Evolutionary conservation across 345 rosid genomes (phyloP), one percentile per base, ranked within the genome.

Genomic region (Populus simonii): DNA sequence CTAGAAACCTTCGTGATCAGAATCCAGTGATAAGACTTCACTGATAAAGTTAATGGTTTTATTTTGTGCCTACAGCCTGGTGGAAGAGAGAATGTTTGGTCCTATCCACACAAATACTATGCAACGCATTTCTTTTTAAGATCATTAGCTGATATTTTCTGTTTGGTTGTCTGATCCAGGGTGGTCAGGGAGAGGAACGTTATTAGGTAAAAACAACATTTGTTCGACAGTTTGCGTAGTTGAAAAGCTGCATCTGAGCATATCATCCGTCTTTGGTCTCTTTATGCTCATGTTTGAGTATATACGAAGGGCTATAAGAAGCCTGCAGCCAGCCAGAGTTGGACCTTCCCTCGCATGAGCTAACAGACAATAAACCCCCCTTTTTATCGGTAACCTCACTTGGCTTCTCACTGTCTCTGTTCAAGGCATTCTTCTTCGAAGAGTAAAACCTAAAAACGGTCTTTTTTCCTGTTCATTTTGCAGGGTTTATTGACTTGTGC

Each of bases 241-340:
- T 20, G 91, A 80, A 61, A 91, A 86, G 83, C 80, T 92, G 71
- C 82, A 84, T 57, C 15, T 86, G 16, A 83, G 61, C 83, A 79
- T 96, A 68, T 47, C 90, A 13, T 91, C 86, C 86, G 45, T 93
- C 76, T 84, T 84, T 49, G 85, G 97, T 63, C 81, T 96, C 73
- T 81, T 96, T 66, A 80, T 87, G 78, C 70, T 91, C 76, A 82
- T 76, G 16, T 85, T 90, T 25, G 91, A 89, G 85, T 77, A 85
- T 67, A 85, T 79, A 75, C 87, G 89, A 77, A 89, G 80, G 80
- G 86, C 83, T 47, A 65, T 86, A 66, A 88, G 81, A 79, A 73
- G 80, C 18, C 70, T 89, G 41, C 94, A 89, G 82, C 90, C 95
- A 7, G 86, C 83, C 70, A 92, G 83, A 79, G 87, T 91, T 20